Base-by-base conservation (phyloP, 345 rosid genomes). In the Salix koriyanagi region DNA sequence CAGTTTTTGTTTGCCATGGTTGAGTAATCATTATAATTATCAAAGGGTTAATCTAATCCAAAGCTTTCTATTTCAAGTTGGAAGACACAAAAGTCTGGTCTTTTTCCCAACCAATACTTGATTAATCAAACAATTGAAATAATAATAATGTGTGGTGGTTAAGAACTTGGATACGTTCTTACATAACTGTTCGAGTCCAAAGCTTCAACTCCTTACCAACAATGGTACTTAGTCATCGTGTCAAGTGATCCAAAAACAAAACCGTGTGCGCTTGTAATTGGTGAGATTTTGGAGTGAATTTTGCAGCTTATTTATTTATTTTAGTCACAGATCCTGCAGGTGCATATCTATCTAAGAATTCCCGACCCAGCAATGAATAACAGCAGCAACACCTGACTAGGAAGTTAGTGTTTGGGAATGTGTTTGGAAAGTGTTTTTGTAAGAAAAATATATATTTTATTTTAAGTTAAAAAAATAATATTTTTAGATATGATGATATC, bases 51-150 rank as follows among this genome's bases (percentile, higher is more conserved):
- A 73, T 70, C 32, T 23, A 26, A 50, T 30, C 58, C 48, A 36
- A 48, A 73, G 42, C 70, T 62, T 41, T 26, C 76, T 65, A 62
- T 64, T 69, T 61, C 77, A 70, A 32, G 32, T 34, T 6, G 23
- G 34, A 19, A 74, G 25, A 74, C 69, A 74, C 75, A 76, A 81
- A 41, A 46, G 16, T 46, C 50, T 10, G 25, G 78, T 72, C 73
- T 14, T 69, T 80, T 65, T 65, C 76, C 44, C 12, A 21, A 44
- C 76, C 69, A 41, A 28, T 39, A 13, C 48, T 15, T 54, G 11
- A 34, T 25, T n/a, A 69, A 39, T 32, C 72, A 36, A 14, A 2
- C 58, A 58, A 58, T 37, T 36, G 16, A 67, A 36, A 30, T 21
- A 6, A 48, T 21, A 6, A 48, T n/a, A 23, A 65, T n/a, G 44